phyloP scores from a whole-genome alignment of 441 rosid genomes.

The Isatis lusitanica region DNA sequence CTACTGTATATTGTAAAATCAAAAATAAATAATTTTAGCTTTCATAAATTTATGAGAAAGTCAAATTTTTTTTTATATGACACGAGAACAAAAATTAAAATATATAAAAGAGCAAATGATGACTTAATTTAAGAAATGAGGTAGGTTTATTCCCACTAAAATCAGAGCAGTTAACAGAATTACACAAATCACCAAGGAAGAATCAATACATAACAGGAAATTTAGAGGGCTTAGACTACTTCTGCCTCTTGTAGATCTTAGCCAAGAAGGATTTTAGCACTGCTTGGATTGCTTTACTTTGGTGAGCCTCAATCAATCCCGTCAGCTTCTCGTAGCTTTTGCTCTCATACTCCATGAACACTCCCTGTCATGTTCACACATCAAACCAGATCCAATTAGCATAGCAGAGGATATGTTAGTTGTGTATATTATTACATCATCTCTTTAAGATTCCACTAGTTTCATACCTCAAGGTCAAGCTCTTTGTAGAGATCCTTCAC shows the following conservation, averaged over 20 bases:
- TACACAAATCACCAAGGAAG: constrained; percentile 25
- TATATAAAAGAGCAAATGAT: neutral
- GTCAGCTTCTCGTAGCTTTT: constrained; percentile 66
- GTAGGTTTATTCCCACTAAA: neutral
- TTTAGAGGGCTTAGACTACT: constrained; percentile 37
- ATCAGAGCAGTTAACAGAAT: constrained; percentile 22
- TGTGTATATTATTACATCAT: neutral
- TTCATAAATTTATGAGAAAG: neutral
- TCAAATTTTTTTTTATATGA: neutral
- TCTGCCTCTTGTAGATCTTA: constrained; percentile 90
- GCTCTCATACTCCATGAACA: constrained; percentile 71
- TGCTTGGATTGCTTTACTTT: constrained; percentile 70
- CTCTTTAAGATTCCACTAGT: constrained; percentile 4
- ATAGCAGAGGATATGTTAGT: constrained; percentile 3
- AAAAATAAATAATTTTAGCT: neutral
- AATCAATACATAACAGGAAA: constrained; percentile 4
- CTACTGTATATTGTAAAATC: neutral
- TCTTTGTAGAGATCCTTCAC: constrained; percentile 75
- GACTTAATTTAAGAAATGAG: neutral
- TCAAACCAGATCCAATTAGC: constrained; percentile 19
- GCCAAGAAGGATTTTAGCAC: constrained; percentile 83
- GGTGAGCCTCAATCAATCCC: constrained; percentile 64
- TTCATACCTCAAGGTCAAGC: constrained; percentile 68
- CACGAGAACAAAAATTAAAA: neutral
- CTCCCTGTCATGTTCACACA: constrained; percentile 45